Evolutionary conservation across 768 basidiomycete species (phyloP).

Genomic region (Russula ochroleuca): DNA sequence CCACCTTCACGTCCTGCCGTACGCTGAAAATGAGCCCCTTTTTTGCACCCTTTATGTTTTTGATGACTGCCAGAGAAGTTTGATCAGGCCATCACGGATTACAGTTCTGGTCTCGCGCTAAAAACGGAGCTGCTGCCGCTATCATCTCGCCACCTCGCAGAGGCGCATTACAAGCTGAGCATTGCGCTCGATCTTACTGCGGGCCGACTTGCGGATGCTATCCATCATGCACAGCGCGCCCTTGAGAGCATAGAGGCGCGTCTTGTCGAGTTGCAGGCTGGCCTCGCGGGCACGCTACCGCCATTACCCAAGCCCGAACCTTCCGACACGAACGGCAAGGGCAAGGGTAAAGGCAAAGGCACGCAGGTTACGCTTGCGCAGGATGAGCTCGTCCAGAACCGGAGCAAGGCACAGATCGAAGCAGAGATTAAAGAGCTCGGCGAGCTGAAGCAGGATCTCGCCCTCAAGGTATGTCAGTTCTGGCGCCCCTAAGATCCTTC

Average conservation of each 20-base stretch:
- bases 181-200: conserved; percentile 90
- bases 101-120: conserved; percentile 68
- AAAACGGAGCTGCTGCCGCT: conserved; percentile 69
- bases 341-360: conserved; percentile 58
- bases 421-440: conserved; percentile 74
- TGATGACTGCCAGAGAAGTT: conserved; percentile 78
- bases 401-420: conserved; percentile 72
- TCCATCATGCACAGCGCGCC: conserved; percentile 75
- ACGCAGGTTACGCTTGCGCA: conserved; percentile 36
- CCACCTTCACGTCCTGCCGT: background rate
- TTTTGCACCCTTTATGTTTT: background rate
- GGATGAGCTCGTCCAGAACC: conserved; percentile 55
- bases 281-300: conserved; percentile 39
- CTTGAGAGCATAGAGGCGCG: conserved; percentile 72
- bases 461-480: conserved; percentile 64
- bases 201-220: conserved; percentile 76
- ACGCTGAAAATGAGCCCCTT: too few relatives aligned
- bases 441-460: conserved; percentile 74
- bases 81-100: conserved; percentile 88
- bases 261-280: conserved; percentile 54
- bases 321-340: conserved; percentile 58
- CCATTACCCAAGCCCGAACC: conserved; percentile 26
- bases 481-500: too few relatives aligned
- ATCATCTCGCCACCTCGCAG: conserved; percentile 92
- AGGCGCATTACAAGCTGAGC: conserved; percentile 90